Evolutionary conservation across 2,329 filamentous ascomycete genomes (phyloP).

Genomic region (Aspergillus ochraceus): DNA sequence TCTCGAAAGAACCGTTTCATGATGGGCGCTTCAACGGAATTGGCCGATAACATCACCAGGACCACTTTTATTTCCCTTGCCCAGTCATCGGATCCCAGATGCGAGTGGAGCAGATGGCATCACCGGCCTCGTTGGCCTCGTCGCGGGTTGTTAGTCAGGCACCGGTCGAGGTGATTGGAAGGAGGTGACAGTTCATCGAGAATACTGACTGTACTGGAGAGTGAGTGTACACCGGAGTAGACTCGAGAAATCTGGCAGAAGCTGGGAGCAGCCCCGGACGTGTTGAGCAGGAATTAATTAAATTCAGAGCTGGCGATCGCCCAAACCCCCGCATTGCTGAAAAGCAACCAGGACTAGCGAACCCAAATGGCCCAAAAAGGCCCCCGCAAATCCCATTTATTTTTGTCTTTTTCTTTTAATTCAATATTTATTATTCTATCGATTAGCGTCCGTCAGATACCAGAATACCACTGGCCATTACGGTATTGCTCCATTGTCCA

Average conservation of each 20-base stretch:
- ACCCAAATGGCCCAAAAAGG: slow-evolving; percentile 12
- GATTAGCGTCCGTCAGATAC: too few relatives aligned
- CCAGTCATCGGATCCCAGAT: slow-evolving; percentile 12
- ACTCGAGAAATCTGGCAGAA: not conserved
- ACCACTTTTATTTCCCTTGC: slow-evolving; percentile 7
- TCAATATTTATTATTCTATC: too few relatives aligned
- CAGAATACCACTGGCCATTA: too few relatives aligned
- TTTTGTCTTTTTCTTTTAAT: not conserved
- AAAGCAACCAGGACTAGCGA: slow-evolving; percentile 16
- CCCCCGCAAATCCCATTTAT: not conserved
- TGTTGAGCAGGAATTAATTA: not conserved
- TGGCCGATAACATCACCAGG: slow-evolving; percentile 10
- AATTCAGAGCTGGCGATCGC: slow-evolving; percentile 10
- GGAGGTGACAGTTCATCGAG: not conserved
- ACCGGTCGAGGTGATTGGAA: slow-evolving; percentile 7
- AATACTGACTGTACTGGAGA: too few relatives aligned
- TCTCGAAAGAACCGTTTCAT: not conserved
- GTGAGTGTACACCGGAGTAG: too few relatives aligned
- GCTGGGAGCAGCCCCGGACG: too few relatives aligned
- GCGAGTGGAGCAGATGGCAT: slow-evolving; percentile 19
- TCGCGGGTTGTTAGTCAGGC: slow-evolving; percentile 18
- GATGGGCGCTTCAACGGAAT: not conserved
- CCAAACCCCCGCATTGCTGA: slow-evolving; percentile 20
- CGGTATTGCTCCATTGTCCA: slow-evolving; percentile 6
- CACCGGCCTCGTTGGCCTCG: slow-evolving; percentile 10